Evolutionary conservation across 495 filamentous ascomycete genomes (phyloP).

Genomic region (Aspergillus carlsbadensis): DNA sequence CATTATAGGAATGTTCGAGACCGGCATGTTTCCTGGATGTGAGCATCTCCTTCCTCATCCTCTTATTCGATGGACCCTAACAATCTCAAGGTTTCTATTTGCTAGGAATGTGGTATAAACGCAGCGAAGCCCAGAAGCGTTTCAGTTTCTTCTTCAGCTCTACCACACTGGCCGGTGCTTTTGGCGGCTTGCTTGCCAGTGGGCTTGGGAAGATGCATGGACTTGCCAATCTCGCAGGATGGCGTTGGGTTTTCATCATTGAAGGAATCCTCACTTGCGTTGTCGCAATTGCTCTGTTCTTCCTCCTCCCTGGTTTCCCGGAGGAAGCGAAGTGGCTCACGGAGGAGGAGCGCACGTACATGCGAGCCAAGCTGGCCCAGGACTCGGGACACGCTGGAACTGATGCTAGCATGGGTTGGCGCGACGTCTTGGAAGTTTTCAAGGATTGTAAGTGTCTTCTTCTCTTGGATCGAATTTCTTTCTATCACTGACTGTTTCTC

Average conservation of each 20-base stretch:
- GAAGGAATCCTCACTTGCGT: constrained; percentile 76
- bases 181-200: constrained; percentile 78
- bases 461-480: neutral
- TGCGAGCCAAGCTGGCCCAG: constrained; percentile 68
- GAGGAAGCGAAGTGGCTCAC: constrained; percentile 60
- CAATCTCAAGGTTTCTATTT: constrained; percentile 65
- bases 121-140: constrained; percentile 81
- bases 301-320: constrained; percentile 76
- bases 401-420: constrained; percentile 59
- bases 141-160: constrained; percentile 88
- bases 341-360: constrained; percentile 71
- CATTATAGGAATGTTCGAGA: constrained; percentile 73
- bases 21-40: constrained; percentile 82
- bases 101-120: constrained; percentile 85
- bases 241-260: constrained; percentile 78
- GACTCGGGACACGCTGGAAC: constrained; percentile 77
- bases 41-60: constrained; percentile 13
- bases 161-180: constrained; percentile 81
- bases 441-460: constrained; percentile 60
- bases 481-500: constrained; percentile 14
- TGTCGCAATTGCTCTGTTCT: constrained; percentile 73
- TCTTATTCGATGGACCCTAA: constrained; percentile 9
- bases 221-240: constrained; percentile 69
- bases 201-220: constrained; percentile 76
- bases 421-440: constrained; percentile 69